Evolutionary conservation across 202 grass and related monocot species (phyloP), one percentile per base, ranked within the genome.

Genomic region (Tripidium arundinaceum): DNA sequence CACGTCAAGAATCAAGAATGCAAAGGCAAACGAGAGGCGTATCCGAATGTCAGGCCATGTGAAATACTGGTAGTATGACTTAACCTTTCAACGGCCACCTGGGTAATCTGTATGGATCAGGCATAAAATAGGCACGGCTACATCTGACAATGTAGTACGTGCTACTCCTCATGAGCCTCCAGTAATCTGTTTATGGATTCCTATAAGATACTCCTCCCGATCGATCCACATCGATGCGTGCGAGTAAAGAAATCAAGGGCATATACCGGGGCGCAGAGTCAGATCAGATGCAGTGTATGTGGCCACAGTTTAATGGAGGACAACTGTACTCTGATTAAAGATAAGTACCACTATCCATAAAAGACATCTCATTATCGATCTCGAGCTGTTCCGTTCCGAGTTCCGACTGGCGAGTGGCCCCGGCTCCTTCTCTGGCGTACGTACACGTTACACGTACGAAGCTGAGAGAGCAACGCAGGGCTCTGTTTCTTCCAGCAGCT

Each of bases 261-360:
- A n/a, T n/a, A 64, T 34, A 16, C 75, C 24, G 9, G 29, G 29
- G 29, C 22, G 63, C 54, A 66, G 78, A 77, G 39, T 67, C 77
- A 81, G 57, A 60, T 81, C 72, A 85, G 82, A 78, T 77, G 46
- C 87, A 78, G 18, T 50, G 82, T 22, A 77, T 72, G 16, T 21
- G n/a, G 13, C n/a, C 16, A 47, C 57, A 38, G 18, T 72, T 79
- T 62, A 74, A 31, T 65, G 15, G 0, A 29, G 10, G 71, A 72
- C 71, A 85, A 37, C 86, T 81, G 86, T 60, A 0, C 76, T 64
- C 70, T 36, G 42, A 70, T 76, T 71, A 81, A 57, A 58, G 21
- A n/a, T 39, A 50, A 9, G 15, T 68, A 4, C 3, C 4, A 10
- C n/a, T 52, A 79, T 67, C 62, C 49, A 40, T 40, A 83, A 73